Evolutionary conservation across 108 stramenopile genomes (phyloP), one percentile per base, ranked within the genome.

Genomic region (Nitzschia sp.): DNA sequence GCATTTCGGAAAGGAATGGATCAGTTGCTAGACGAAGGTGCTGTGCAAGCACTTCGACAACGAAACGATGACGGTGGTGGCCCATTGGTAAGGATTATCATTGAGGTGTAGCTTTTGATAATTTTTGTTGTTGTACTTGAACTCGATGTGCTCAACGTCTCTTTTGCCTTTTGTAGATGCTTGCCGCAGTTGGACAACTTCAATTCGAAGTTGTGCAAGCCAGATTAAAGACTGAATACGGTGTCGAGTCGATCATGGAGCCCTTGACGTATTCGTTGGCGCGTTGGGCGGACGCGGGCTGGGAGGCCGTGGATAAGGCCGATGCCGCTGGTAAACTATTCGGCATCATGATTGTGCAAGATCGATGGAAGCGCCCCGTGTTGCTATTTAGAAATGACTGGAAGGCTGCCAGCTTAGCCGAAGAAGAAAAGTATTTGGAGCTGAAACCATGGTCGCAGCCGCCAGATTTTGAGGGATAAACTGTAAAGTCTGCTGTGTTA

Each of bases 151-250:
- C 38, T 42, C 13, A 13, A 42, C 38, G 6, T 9, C 38, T 19
- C 21, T 51, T 38, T 8, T 42, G 13, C 19, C 18, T 34, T 38
- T n/a, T 38, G 18, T 38, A 61, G 60, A 88, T 98, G 59, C 75
- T 98, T 3, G 97, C 97, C 0, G 97, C 97, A 2, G 97, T 98
- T 23, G 97, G 97, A 23, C 93, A 96, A 66, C 80, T 98, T 23
- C 97, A 98, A 72, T 96, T 98, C 65, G 96, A 98, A 78, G 97
- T 96, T 17, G 94, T 97, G 1, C 91, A 93, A 68, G 93, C 90
- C 11, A 80, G 97, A 5, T 79, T 98, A 51, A 70, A 95, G 77
- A 83, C 80, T 66, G 97, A 98, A 72, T 98, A 98, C 69, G 81
- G 77, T 28, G 97, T 97, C 6, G 91, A 93, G 36, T 85, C 88